phyloP scores from a whole-genome alignment of 768 basidiomycete genomes.

The Mycena filopes region DNA sequence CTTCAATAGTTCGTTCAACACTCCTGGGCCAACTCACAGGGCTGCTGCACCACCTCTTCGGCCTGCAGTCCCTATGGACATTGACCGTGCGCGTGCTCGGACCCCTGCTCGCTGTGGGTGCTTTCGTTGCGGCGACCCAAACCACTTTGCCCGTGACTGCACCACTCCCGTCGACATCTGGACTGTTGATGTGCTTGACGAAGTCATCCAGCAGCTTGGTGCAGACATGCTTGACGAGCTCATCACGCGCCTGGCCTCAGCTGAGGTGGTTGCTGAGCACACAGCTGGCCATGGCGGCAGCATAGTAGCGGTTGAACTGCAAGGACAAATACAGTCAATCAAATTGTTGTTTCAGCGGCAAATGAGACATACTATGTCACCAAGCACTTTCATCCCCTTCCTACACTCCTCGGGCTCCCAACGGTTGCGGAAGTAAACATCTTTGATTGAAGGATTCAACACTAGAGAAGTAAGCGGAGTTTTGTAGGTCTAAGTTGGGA shows the following conservation, averaged over 20 bases:
- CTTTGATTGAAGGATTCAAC: not conserved
- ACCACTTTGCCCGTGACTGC: slow-evolving; percentile 1
- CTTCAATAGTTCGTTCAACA: too few relatives aligned
- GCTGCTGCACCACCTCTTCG: too few relatives aligned
- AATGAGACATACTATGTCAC: not conserved
- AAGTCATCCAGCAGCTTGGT: not conserved
- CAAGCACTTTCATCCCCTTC: not conserved
- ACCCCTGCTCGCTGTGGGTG: not conserved
- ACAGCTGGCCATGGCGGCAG: too few relatives aligned
- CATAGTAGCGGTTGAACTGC: too few relatives aligned
- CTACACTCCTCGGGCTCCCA: not conserved
- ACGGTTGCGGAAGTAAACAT: not conserved
- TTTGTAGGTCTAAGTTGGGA: not conserved
- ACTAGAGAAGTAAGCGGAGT: not conserved
- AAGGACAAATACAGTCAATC: too few relatives aligned
- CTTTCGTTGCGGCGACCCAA: not conserved
- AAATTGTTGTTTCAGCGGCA: too few relatives aligned
- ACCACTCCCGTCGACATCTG: not conserved
- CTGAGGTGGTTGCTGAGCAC: too few relatives aligned
- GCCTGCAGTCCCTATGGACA: not conserved
- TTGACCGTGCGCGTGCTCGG: not conserved
- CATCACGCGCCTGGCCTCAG: too few relatives aligned
- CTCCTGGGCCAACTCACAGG: too few relatives aligned
- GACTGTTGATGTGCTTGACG: not conserved
- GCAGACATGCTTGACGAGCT: too few relatives aligned